Evolutionary conservation across 352 stramenopile genomes (phyloP).

Genomic region (Globisporangium lucens): DNA sequence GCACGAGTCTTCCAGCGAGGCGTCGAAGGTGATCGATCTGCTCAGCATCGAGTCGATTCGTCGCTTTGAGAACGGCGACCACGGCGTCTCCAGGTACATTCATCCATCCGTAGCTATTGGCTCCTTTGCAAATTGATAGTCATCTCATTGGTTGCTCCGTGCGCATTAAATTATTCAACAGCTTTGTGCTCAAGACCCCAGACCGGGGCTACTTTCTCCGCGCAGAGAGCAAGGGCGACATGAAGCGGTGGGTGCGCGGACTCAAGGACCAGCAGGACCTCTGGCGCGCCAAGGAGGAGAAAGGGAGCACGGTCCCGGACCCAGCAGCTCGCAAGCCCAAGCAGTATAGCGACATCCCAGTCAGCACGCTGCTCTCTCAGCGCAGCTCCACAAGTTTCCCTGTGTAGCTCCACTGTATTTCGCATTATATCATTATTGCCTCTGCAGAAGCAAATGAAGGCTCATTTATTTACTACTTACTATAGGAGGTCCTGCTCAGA

Average conservation of each 20-base stretch:
- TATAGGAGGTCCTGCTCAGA: constrained; percentile 2
- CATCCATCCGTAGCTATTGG: background rate
- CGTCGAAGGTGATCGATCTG: constrained; percentile 73
- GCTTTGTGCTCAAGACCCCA: constrained; percentile 77
- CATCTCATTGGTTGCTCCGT: background rate
- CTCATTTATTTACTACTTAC: constrained; percentile 17
- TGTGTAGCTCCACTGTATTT: constrained; percentile 19
- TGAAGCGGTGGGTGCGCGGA: constrained; percentile 84
- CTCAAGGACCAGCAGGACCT: constrained; percentile 82
- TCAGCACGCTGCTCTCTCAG: constrained; percentile 32
- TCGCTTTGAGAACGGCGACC: constrained; percentile 79
- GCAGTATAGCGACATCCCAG: constrained; percentile 69
- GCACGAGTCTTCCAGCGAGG: constrained; percentile 48
- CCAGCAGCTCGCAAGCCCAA: constrained; percentile 48
- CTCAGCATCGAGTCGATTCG: constrained; percentile 75
- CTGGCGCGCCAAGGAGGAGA: constrained; percentile 59
- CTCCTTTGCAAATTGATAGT: background rate
- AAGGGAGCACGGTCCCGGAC: constrained; percentile 24
- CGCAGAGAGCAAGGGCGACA: constrained; percentile 80
- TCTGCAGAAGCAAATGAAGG: constrained; percentile 1
- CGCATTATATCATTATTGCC: constrained; percentile 1
- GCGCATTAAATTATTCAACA: constrained; percentile 13
- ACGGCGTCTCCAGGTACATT: constrained; percentile 55
- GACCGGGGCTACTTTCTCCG: constrained; percentile 79
- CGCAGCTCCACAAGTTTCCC: constrained; percentile 36